Base-by-base conservation (phyloP, 768 basidiomycete genomes). In the Leucocoprinus leucothites region DNA sequence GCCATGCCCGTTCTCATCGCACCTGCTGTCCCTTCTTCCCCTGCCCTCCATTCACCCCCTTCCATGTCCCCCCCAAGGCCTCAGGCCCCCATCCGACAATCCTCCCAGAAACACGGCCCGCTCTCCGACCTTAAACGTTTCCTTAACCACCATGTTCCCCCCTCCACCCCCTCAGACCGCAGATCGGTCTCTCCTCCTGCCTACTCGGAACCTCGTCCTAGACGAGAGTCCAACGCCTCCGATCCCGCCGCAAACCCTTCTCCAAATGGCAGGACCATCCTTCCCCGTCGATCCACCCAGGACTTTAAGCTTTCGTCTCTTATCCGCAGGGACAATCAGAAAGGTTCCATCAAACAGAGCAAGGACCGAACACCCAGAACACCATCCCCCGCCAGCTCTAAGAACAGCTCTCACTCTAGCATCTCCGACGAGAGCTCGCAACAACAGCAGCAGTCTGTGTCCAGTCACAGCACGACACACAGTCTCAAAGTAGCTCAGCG, bases 61-160 rank as follows among this genome's bases (percentile, higher is more conserved):
- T 50, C 53, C 58, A 56, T 64, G 43, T 61, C 55, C 7, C 38
- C 46, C 19, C 46, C 55, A 18, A 46, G 45, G 13, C 59, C 60
- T 62, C 57, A 56, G 57, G 41, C 61, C 61, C 54, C 57, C 53
- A 56, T 48, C 55, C 51, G 24, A 58, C 48, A 55, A 54, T 41
- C 62, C 45, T 57, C 66, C 34, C 69, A 79, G 60, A 75, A 78
- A 55, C 79, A 79, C 58, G 88, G 92, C 0, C 89, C 93, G 2
- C 80, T 98, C 48, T 85, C 90, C 71, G 95, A 98, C 70, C 85
- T 98, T 64, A 93, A 93, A 67, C 89, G 94, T 25, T 97, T 98
- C 75, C 82, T 99, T 59, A 91, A 96, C 73, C 84, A 91, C 71
- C 93, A 96, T 72, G 85, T 96, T 47, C 84, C 84, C 56, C 85